phyloP scores from a whole-genome alignment of 768 basidiomycete genomes.

The Mycena maculata region DNA sequence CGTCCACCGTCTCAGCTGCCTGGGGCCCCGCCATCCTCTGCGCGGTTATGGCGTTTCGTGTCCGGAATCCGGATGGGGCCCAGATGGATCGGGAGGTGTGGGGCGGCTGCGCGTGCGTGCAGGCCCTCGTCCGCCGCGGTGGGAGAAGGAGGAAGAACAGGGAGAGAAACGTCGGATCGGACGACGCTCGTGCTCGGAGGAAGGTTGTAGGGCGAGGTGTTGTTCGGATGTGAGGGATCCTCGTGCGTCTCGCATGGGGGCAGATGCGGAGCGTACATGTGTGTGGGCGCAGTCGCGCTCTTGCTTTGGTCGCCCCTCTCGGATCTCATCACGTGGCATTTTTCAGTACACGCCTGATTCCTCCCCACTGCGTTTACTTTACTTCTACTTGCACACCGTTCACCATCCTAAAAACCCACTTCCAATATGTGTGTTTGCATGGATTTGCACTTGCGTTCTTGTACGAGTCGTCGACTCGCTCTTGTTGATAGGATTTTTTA shows the following conservation, averaged over 20 bases:
- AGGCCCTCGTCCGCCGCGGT: background rate
- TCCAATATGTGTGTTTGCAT: no score
- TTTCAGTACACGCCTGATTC: no score
- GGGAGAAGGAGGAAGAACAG: slow-evolving; percentile 6
- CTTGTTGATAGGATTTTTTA: slow-evolving; percentile 50
- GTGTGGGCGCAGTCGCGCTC: slow-evolving; percentile 1
- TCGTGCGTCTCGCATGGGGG: background rate
- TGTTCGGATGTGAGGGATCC: no score
- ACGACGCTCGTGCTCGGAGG: background rate
- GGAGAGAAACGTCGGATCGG: background rate
- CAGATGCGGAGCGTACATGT: background rate
- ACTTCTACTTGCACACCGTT: no score
- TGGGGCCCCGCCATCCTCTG: background rate
- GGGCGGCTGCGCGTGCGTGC: background rate
- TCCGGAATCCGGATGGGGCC: background rate
- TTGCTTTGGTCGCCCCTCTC: background rate
- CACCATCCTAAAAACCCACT: no score
- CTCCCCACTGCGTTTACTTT: no score
- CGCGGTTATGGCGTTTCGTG: background rate
- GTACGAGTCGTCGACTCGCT: no score
- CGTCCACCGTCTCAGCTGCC: background rate
- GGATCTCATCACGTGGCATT: no score
- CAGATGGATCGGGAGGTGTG: slow-evolving; percentile 6
- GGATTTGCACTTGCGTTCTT: no score
- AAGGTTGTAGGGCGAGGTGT: background rate